A percentile compares a stretch with the other conserved stretches of the same genome.
Evolutionary conservation across 192 early-diverging fungal species (phyloP).

Genomic region (Coemansia sp.): DNA sequence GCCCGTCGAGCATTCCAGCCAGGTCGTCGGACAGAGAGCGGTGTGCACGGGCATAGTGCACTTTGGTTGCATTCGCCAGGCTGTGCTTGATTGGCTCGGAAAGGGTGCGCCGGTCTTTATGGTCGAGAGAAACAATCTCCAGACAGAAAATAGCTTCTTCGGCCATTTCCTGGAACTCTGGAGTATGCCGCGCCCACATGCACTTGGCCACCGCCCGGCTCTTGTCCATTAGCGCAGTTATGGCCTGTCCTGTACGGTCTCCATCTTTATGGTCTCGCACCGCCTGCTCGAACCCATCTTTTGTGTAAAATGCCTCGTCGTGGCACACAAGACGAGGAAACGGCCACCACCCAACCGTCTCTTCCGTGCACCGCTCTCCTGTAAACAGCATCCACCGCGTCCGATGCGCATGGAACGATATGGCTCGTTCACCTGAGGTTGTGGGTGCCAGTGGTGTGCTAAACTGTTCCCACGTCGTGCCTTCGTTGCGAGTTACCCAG

Average conservation of each 20-base stretch:
- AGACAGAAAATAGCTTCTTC: slow-evolving; percentile 74
- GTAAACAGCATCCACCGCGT: slow-evolving; percentile 65
- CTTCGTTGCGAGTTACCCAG: slow-evolving; percentile 53
- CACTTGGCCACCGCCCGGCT: slow-evolving; percentile 61
- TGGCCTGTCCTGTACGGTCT: slow-evolving; percentile 19
- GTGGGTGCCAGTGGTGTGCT: slow-evolving; percentile 42
- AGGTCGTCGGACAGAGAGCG: slow-evolving; percentile 11
- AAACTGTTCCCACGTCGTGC: slow-evolving; percentile 45
- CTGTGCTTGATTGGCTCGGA: neutral
- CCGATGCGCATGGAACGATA: slow-evolving; percentile 71
- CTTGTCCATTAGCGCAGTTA: slow-evolving; percentile 31
- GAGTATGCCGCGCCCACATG: slow-evolving; percentile 68
- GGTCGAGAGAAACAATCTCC: slow-evolving; percentile 41
- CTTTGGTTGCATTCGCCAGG: neutral
- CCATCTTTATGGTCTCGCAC: slow-evolving; percentile 56
- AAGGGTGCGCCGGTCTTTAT: slow-evolving; percentile 8
- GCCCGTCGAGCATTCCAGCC: slow-evolving; percentile 25
- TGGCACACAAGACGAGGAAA: slow-evolving; percentile 56
- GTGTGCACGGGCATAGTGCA: neutral
- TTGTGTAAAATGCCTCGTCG: slow-evolving; percentile 66
- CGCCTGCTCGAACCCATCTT: slow-evolving; percentile 65
- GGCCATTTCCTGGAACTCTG: slow-evolving; percentile 62
- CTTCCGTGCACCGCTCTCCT: slow-evolving; percentile 56
- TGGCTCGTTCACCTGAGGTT: slow-evolving; percentile 37
- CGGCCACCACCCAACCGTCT: slow-evolving; percentile 52